Base-by-base conservation (phyloP, 179 eudicot species). In the Camellia oleifera region DNA sequence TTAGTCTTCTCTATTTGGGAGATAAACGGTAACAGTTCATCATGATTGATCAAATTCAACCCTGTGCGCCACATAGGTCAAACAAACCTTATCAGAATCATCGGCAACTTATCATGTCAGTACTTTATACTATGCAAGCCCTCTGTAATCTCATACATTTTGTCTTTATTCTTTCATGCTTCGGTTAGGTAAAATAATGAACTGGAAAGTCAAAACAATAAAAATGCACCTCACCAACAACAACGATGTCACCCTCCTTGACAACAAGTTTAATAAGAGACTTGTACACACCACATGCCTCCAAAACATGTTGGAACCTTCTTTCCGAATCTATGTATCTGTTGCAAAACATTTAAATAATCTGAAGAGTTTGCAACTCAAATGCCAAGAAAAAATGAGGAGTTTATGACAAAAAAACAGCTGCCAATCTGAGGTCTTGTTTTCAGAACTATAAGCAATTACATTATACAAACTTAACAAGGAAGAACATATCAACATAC, bases 241-340 rank as follows among this genome's bases (percentile, higher is more conserved):
- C 54, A 75, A 94, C 98, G 7, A 88, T 89, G 83, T 96, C 99
- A 60, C 97, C 98, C 90, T 96, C 99, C 88, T 94, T 94, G 53
- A 96, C 92, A 69, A 98, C 99, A 53, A 78, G 93, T 77, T 79
- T 85, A 50, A 72, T 83, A 77, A 97, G 94, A 85, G 97, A 82
- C 83, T 89, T 90, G 74, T 90, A 89, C 57, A 97, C 97, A 60
- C 99, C 97, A 82, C 92, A 91, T 78, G 99, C 99, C 78, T 97
- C 98, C 76, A 96, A 84, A 82, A 97, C 98, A 84, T 92, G 93
- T 79, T 97, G 98, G 85, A 96, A 96, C 69, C 99, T 92, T 86
- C 91, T 93, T 54, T 90, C 94, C 17, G 99, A 97, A 84, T 97
- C 98, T 65, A 88, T 84, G 72, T 97, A 94, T 72, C 99, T 97